Evolutionary conservation across 306 rosid genomes (phyloP).

Genomic region (Benincasa hispida): DNA sequence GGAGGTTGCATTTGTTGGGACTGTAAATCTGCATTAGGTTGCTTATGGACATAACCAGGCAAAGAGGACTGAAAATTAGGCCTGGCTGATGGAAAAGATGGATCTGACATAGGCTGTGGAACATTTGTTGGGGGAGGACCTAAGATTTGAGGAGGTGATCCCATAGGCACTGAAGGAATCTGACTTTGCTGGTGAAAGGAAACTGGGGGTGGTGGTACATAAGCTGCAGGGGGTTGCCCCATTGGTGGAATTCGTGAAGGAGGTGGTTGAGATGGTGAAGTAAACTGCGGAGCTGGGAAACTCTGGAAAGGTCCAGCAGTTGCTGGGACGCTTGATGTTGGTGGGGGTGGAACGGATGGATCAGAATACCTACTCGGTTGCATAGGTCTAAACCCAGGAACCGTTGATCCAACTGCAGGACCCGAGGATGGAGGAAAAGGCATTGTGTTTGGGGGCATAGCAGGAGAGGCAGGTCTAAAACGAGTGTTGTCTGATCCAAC

Average conservation of each 20-base stretch:
- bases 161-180: conserved; percentile 54
- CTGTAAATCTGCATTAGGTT: conserved; percentile 40
- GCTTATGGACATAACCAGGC: conserved; percentile 57
- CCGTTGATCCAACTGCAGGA: conserved; percentile 35
- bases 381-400: conserved; percentile 47
- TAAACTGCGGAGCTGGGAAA: conserved; percentile 44
- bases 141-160: conserved; percentile 41
- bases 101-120: conserved; percentile 31
- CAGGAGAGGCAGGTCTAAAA: conserved; percentile 40
- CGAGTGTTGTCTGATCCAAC: conserved; percentile 51
- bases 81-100: conserved; percentile 29
- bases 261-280: conserved; percentile 30
- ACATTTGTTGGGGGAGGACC: conserved; percentile 30
- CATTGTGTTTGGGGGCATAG: conserved; percentile 26
- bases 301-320: conserved; percentile 38
- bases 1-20: conserved; percentile 44
- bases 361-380: conserved; percentile 54
- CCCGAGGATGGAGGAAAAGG: conserved; percentile 35
- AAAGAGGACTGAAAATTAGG: conserved; percentile 47
- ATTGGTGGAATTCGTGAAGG: conserved; percentile 25
- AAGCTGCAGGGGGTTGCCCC: conserved; percentile 40
- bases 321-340: conserved; percentile 34
- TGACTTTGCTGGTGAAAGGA: conserved; percentile 37
- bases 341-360: conserved; percentile 66
- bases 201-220: conserved; percentile 30